These are phyloP conservation scores for Scytalidium lignicola DNA, from an alignment of 2,329 filamentous ascomycete genomes.

Conservation along the genomic window DNA sequence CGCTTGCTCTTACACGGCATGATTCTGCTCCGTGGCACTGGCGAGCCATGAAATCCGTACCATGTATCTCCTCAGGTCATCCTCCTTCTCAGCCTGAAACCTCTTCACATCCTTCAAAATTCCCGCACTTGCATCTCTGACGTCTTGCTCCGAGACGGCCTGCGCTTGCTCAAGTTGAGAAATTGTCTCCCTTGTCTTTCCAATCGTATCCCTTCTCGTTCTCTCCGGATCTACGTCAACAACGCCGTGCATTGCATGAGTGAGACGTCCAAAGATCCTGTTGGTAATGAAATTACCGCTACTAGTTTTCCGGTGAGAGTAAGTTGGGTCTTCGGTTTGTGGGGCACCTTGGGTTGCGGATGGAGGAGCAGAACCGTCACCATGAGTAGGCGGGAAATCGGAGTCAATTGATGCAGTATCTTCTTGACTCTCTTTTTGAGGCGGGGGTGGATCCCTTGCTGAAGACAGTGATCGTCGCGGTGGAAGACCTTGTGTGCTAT, in stretches of 20 bases:
- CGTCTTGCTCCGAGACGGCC: constrained; percentile 81
- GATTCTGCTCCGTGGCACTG: constrained; percentile 1
- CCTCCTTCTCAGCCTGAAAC: constrained; percentile 94
- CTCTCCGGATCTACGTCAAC: constrained; percentile 94
- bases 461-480: constrained; percentile 63
- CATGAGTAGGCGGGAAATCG: constrained; percentile 87
- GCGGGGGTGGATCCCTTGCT: constrained; percentile 47
- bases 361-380: constrained; percentile 62
- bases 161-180: constrained; percentile 85
- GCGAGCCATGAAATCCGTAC: constrained; percentile 50
- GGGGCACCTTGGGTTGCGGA: constrained; percentile 70
- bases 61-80: constrained; percentile 92
- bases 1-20: background rate
- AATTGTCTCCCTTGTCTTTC: constrained; percentile 88
- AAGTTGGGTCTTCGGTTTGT: constrained; percentile 38
- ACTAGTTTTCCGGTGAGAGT: constrained; percentile 70
- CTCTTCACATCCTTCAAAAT: constrained; percentile 85
- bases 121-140: constrained; percentile 84
- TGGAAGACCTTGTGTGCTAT: constrained; percentile 55
- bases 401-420: constrained; percentile 91
- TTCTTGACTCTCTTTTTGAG: constrained; percentile 51
- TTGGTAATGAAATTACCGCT: constrained; percentile 88
- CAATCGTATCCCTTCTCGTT: constrained; percentile 86
- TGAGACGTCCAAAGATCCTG: constrained; percentile 92
- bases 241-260: constrained; percentile 92